Evolutionary conservation across 2,329 filamentous ascomycete species (phyloP).

Genomic region (Knoxdaviesia capensis): DNA sequence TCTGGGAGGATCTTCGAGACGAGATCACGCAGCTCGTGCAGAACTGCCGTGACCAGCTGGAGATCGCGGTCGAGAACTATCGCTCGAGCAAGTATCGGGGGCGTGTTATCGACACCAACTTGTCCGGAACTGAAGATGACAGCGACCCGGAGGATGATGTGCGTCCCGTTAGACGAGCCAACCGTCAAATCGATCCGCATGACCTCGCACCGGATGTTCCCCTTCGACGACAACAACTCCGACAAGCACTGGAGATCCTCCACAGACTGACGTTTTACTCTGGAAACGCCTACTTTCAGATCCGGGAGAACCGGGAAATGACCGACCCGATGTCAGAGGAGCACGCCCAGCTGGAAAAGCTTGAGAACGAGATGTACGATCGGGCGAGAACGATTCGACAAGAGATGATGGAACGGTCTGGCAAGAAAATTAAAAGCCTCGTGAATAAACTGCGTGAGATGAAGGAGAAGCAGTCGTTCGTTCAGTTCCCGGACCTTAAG

Average conservation of each 20-base stretch:
- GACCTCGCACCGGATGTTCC: conserved; percentile 4
- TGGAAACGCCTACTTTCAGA: conserved; percentile 66
- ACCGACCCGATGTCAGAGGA: conserved; percentile 47
- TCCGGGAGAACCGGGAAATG: conserved; percentile 48
- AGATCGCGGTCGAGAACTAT: conserved; percentile 19
- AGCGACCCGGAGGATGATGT: conserved; percentile 5
- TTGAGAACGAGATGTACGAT: conserved; percentile 58
- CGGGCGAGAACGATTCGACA: conserved; percentile 55
- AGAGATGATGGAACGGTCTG: conserved; percentile 48
- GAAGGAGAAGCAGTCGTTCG: conserved; percentile 32
- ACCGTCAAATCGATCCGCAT: conserved; percentile 1
- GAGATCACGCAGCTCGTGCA: conserved; percentile 32
- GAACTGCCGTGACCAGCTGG: conserved; percentile 43
- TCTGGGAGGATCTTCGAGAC: conserved; percentile 43
- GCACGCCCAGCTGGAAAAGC: conserved; percentile 43
- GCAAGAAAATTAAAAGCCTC: conserved; percentile 18
- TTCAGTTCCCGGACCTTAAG: conserved; percentile 34
- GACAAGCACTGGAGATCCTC: conserved; percentile 55
- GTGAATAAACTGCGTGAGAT: conserved; percentile 43
- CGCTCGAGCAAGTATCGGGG: too few relatives aligned
- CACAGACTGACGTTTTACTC: conserved; percentile 74
- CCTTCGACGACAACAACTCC: conserved; percentile 19
- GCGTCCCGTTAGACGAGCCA: neutral
- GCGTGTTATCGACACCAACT: too few relatives aligned
- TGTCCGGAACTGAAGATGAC: conserved; percentile 12